Conservation (phyloP, 352 stramenopile species). For the Globisporangium ultimum region DNA sequence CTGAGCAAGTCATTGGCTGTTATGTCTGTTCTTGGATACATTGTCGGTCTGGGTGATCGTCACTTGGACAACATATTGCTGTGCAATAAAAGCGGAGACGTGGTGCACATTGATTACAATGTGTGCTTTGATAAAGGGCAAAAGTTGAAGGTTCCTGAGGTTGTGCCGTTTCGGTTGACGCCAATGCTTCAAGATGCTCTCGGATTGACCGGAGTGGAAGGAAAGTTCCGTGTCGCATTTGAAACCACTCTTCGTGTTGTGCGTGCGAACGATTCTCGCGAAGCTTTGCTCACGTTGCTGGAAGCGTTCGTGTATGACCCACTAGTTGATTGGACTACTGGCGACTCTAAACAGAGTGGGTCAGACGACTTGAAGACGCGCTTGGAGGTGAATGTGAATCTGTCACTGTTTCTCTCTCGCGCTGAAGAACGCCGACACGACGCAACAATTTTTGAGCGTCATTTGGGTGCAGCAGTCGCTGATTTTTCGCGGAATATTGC, state of each 20-base stretch:
- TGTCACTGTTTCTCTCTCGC: constrained; percentile 81
- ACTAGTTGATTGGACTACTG: constrained; percentile 68
- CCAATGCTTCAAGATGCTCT: constrained; percentile 75
- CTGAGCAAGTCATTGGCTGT: constrained; percentile 79
- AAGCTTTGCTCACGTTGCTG: constrained; percentile 69
- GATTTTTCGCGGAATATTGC: constrained; percentile 18
- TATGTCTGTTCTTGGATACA: constrained; percentile 86
- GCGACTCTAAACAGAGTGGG: constrained; percentile 31
- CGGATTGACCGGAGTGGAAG: constrained; percentile 71
- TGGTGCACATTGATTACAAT: constrained; percentile 93
- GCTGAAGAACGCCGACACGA: constrained; percentile 74
- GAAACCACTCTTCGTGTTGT: constrained; percentile 72
- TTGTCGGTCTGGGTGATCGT: constrained; percentile 88
- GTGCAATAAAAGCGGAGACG: constrained; percentile 66
- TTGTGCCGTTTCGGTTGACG: constrained; percentile 90
- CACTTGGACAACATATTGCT: constrained; percentile 92
- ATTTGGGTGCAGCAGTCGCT: constrained; percentile 26
- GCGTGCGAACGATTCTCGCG: constrained; percentile 51
- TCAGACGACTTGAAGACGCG: constrained; percentile 58
- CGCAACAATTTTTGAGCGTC: constrained; percentile 39
- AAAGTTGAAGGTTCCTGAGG: constrained; percentile 85
- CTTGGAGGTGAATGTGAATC: constrained; percentile 80
- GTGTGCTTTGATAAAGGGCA: constrained; percentile 90
- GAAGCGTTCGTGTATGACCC: constrained; percentile 88
- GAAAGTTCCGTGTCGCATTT: constrained; percentile 67